A percentile compares a stretch with the other conserved stretches of the same genome.
phyloP scores from a whole-genome alignment of 1,284 basidiomycete genomes.

The Rhodotorula glutinis region DNA sequence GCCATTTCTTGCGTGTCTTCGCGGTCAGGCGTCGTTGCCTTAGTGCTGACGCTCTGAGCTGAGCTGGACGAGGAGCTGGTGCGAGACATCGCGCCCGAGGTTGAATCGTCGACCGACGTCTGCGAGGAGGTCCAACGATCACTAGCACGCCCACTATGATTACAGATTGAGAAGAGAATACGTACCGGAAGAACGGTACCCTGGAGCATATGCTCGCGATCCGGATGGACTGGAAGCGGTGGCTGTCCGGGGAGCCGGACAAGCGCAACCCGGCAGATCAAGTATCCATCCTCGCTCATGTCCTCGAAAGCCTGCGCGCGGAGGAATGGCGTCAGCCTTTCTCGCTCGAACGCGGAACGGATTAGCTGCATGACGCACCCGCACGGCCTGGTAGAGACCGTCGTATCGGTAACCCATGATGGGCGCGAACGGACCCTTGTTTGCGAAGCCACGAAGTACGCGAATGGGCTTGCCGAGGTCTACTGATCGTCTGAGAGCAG shows the following conservation, averaged over 20 bases:
- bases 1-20: neutral
- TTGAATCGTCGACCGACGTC: neutral
- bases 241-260: conserved; percentile 43
- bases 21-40: neutral
- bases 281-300: conserved; percentile 60
- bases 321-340: conserved; percentile 54
- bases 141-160: no score
- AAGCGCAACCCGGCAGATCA: conserved; percentile 75
- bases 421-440: conserved; percentile 46
- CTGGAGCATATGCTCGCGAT: neutral
- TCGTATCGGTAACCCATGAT: conserved; percentile 68
- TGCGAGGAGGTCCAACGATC: neutral
- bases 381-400: conserved; percentile 69
- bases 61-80: neutral
- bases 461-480: conserved; percentile 72
- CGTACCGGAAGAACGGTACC: no score
- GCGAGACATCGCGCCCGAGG: neutral
- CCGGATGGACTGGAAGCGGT: conserved; percentile 13
- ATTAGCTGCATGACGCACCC: conserved; percentile 16
- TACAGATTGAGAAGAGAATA: no score
- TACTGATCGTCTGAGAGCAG: conserved; percentile 61
- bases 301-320: conserved; percentile 59
- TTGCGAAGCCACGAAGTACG: conserved; percentile 76
- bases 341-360: conserved; percentile 1
- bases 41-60: neutral